phyloP scores from a whole-genome alignment of 495 filamentous ascomycete species.

The Podospora comata region DNA sequence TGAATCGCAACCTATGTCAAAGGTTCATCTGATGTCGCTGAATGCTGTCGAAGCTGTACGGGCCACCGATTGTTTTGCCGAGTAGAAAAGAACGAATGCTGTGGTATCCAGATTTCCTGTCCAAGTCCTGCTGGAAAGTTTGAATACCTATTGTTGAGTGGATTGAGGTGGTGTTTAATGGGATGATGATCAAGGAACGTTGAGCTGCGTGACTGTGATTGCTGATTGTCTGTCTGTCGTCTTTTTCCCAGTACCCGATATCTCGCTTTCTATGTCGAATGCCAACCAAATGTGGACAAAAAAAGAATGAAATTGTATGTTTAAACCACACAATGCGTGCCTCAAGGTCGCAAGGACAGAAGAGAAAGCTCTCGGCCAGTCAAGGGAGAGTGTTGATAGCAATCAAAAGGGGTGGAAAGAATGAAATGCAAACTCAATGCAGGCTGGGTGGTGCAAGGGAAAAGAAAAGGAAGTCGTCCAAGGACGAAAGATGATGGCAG shows the following conservation, averaged over 20 bases:
- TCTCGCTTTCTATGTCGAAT: neutral
- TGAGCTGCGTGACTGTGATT: neutral
- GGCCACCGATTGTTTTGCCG: neutral
- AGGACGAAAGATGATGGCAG: neutral
- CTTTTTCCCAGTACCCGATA: neutral
- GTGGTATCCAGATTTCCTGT: neutral
- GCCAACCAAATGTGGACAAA: neutral
- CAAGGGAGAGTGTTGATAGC: neutral
- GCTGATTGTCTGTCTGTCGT: neutral
- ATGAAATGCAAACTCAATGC: neutral
- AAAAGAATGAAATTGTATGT: slow-evolving; percentile 11
- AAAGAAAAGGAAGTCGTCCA: neutral
- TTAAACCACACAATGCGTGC: neutral
- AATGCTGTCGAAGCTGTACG: neutral
- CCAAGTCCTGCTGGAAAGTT: neutral
- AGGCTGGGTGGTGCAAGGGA: neutral
- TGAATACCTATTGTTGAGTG: neutral
- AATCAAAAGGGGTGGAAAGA: neutral
- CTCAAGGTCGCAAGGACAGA: neutral
- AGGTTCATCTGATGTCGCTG: neutral
- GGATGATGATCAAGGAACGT: neutral
- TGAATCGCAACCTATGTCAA: slow-evolving; percentile 3
- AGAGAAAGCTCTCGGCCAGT: neutral
- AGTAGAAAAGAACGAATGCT: neutral
- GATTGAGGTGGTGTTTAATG: neutral